phyloP scores from a whole-genome alignment of 1,284 basidiomycete species.

The Puccinia polysora region DNA sequence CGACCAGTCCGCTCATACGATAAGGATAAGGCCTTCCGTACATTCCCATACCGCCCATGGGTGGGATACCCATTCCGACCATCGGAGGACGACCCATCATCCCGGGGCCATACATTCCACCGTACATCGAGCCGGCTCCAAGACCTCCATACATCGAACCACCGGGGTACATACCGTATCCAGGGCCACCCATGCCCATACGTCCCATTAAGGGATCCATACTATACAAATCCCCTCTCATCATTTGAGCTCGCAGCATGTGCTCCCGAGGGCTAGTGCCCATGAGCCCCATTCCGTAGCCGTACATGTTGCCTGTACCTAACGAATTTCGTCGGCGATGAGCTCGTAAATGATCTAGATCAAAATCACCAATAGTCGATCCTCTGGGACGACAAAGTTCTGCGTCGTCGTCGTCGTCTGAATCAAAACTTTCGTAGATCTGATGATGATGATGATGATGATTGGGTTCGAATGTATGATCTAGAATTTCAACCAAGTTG shows the following conservation, averaged over 20 bases:
- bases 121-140: conserved; percentile 14
- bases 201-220: background rate
- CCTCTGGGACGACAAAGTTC: conserved; percentile 28
- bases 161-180: conserved; percentile 15
- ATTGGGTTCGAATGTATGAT: no score
- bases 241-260: background rate
- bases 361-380: conserved; percentile 18
- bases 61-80: background rate
- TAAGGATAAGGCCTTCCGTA: conserved; percentile 16
- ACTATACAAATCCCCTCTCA: background rate
- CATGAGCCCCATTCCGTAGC: conserved; percentile 18
- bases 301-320: conserved; percentile 20
- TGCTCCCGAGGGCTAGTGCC: background rate
- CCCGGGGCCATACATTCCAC: background rate
- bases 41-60: background rate
- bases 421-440: no score
- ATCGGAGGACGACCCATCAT: conserved; percentile 21
- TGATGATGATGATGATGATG: no score
- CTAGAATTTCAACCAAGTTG: no score
- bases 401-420: background rate
- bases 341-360: background rate
- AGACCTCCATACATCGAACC: no score
- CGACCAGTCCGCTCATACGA: conserved; percentile 32
- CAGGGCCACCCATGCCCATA: background rate
- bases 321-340: conserved; percentile 6